Evolutionary conservation across 2,329 filamentous ascomycete species (phyloP).

Genomic region (Monosporascus sp.): DNA sequence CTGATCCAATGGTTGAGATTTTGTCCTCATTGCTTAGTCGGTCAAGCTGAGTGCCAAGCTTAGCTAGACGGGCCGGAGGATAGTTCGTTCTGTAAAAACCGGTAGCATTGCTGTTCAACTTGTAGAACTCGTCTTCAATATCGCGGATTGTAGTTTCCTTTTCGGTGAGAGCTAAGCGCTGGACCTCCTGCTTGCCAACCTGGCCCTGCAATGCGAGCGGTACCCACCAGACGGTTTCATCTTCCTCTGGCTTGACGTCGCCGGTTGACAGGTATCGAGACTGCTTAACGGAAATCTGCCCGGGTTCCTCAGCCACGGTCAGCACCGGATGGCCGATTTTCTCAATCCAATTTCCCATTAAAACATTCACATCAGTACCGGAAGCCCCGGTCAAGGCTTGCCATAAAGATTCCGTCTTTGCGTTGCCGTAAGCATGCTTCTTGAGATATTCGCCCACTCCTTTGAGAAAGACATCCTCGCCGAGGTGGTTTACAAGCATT

Average conservation of each 20-base stretch:
- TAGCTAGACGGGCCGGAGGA: constrained; percentile 73
- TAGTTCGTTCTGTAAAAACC: constrained; percentile 94
- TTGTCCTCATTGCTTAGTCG: constrained; percentile 81
- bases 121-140: constrained; percentile 79
- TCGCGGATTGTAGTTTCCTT: constrained; percentile 74
- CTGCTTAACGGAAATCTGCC: constrained; percentile 78
- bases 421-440: constrained; percentile 81
- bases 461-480: constrained; percentile 80
- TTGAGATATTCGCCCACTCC: constrained; percentile 89
- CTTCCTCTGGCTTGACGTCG: constrained; percentile 85
- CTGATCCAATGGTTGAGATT: constrained; percentile 86
- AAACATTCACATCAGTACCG: constrained; percentile 73
- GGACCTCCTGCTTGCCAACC: constrained; percentile 54
- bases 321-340: constrained; percentile 93
- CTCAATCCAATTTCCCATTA: constrained; percentile 94
- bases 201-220: constrained; percentile 82
- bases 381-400: constrained; percentile 80
- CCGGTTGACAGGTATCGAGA: constrained; percentile 87
- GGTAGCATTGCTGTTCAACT: constrained; percentile 83
- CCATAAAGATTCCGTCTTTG: constrained; percentile 90
- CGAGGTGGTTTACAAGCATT: constrained; percentile 90
- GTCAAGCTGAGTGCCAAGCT: constrained; percentile 71
- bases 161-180: constrained; percentile 62
- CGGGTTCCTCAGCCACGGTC: constrained; percentile 76
- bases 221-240: constrained; percentile 92